Evolutionary conservation across 306 rosid species (phyloP), one percentile per base, ranked within the genome.

Genomic region (Luffa aegyptiaca): DNA sequence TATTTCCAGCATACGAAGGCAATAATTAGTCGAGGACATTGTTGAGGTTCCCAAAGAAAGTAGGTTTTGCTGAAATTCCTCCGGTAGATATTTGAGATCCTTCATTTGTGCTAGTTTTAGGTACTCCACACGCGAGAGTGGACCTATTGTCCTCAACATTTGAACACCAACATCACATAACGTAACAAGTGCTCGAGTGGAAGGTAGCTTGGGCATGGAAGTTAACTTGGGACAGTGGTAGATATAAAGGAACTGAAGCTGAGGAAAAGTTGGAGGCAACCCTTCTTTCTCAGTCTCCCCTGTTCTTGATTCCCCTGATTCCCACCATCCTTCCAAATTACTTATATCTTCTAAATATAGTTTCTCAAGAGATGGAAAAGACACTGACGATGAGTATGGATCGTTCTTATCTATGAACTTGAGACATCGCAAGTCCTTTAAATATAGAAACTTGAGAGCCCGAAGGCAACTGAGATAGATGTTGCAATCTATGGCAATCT

Each of bases 301-400:
- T 62, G 6, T 44, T 62, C 4, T 63, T 35, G 51, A 18, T 66
- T 66, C 72, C 48, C 48, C 14, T 21, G 20, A 64, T 13, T 65
- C 49, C 74, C 74, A 66, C 74, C 74, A 66, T 66, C 74, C 74
- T 66, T 66, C 49, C 26, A 66, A 66, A 39, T 66, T 66, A 66
- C 51, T 51, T 51, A 66, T 66, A 39, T 66, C 4, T 37, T 18
- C 5, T 39, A 66, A 41, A 2, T 1, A 8, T 37, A 66, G 49
- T 17, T 4, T 0, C 13, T 14, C 0, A 33, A 66, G 74, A 17
- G 51, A 66, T 3, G 51, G 74, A 41, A 66, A 66, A 17, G 18
- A 66, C 74, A 39, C 21, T 6, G n/a, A n/a, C n/a, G n/a, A n/a
- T 1, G 33, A 68, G 14, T 8, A 68, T 41, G 51, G 13, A 14